Evolutionary conservation across 2,329 filamentous ascomycete genomes (phyloP).

Genomic region (Cladosporium velox): DNA sequence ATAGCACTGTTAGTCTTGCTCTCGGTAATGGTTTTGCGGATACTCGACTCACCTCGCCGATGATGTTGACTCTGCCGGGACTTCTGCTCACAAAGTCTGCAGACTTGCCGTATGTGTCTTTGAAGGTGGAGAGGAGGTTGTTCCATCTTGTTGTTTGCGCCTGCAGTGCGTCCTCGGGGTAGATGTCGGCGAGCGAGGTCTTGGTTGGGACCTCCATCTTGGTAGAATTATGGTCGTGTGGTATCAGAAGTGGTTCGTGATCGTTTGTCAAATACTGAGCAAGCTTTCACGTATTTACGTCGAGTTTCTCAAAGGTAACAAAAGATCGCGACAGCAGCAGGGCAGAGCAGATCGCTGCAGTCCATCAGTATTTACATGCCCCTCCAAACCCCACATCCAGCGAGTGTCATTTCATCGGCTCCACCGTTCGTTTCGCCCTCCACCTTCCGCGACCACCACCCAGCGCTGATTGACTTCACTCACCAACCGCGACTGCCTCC

Average conservation of each 20-base stretch:
- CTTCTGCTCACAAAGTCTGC: conserved; percentile 85
- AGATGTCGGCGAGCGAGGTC: conserved; percentile 76
- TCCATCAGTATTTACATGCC: conserved; percentile 6
- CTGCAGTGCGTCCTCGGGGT: conserved; percentile 70
- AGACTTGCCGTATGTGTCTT: conserved; percentile 65
- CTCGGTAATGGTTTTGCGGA: not conserved
- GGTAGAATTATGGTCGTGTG: not conserved
- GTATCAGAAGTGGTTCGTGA: not conserved
- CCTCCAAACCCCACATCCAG: conserved; percentile 7
- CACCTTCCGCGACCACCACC: conserved; percentile 1
- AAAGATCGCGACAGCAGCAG: not conserved
- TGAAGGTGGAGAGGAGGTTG: conserved; percentile 69
- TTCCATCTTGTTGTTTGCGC: conserved; percentile 75
- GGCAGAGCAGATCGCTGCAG: not conserved
- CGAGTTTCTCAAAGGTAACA: too few relatives aligned
- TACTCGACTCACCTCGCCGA: conserved; percentile 66
- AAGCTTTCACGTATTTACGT: not conserved
- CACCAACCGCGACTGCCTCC: not conserved
- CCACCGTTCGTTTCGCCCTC: not conserved
- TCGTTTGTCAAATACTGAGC: too few relatives aligned
- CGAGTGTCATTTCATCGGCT: not conserved
- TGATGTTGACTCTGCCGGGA: conserved; percentile 94
- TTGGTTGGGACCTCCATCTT: conserved; percentile 63
- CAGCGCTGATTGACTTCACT: conserved; percentile 2
- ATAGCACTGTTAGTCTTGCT: conserved; percentile 18